phyloP scores from a whole-genome alignment of 257 asterid genomes.

The Rubia yunnanensis region DNA sequence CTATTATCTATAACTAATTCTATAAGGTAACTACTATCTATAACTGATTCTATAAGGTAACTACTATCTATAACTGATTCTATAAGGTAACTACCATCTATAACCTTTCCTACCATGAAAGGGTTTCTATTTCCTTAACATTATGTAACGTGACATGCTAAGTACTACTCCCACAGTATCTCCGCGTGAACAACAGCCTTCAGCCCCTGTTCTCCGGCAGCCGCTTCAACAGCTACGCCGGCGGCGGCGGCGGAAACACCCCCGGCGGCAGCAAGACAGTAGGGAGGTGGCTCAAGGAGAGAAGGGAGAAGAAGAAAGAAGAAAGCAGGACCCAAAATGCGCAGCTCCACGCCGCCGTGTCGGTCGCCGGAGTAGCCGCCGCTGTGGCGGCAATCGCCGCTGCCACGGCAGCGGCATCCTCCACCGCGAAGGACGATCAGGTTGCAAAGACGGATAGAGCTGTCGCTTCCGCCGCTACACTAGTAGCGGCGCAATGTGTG shows the following conservation, averaged over 20 bases:
- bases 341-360: constrained; percentile 80
- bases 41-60: no score
- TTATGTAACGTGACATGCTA: neutral
- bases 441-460: constrained; percentile 81
- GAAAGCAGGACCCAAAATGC: constrained; percentile 88
- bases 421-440: constrained; percentile 58
- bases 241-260: constrained; percentile 51
- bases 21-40: no score
- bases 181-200: constrained; percentile 79
- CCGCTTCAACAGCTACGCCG: constrained; percentile 40
- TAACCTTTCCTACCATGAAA: no score
- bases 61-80: no score
- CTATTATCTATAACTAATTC: no score
- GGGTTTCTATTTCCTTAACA: no score
- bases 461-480: constrained; percentile 93
- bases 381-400: constrained; percentile 94
- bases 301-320: constrained; percentile 88
- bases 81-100: no score
- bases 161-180: constrained; percentile 34
- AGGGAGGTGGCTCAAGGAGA: constrained; percentile 91
- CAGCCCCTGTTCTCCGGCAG: constrained; percentile 79
- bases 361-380: constrained; percentile 93
- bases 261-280: constrained; percentile 91
- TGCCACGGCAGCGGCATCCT: constrained; percentile 83
- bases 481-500: constrained; percentile 94